Evolutionary conservation across 2,329 filamentous ascomycete genomes (phyloP).

Genomic region (Colletotrichum spaethianum): DNA sequence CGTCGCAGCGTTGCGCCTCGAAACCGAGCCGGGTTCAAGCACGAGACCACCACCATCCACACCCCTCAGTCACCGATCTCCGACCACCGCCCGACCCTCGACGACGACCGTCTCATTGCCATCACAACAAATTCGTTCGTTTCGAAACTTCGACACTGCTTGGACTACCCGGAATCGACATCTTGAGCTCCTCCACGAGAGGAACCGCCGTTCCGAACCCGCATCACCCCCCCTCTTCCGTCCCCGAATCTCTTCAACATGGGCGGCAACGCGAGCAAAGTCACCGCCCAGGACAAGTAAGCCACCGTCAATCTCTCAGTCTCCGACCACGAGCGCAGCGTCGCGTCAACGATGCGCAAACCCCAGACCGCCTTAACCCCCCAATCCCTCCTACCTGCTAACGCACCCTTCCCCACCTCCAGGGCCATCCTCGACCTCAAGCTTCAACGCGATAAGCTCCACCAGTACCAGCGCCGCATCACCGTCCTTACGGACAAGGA

Average conservation of each 20-base stretch:
- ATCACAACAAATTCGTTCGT: not conserved
- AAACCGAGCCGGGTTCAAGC: conserved; percentile 33
- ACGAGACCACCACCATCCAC: conserved; percentile 26
- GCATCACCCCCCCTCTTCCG: not conserved
- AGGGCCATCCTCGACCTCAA: conserved; percentile 99
- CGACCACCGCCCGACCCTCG: conserved; percentile 21
- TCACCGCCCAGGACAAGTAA: conserved; percentile 87
- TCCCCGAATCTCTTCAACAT: conserved; percentile 51
- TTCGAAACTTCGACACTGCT: not conserved
- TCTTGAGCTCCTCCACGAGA: not conserved
- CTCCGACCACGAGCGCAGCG: not conserved
- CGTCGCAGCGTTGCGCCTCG: conserved; percentile 36
- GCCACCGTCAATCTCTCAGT: conserved; percentile 46
- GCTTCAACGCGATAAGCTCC: conserved; percentile 95
- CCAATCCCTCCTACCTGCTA: not conserved
- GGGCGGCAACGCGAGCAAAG: conserved; percentile 70
- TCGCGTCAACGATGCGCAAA: conserved; percentile 28
- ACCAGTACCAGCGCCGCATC: conserved; percentile 95
- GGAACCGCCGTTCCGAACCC: not conserved
- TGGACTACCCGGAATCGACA: not conserved
- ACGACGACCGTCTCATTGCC: conserved; percentile 16
- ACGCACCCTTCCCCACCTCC: conserved; percentile 27
- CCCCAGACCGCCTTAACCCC: conserved; percentile 24
- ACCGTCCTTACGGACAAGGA: conserved; percentile 88
- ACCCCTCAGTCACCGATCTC: conserved; percentile 10